A percentile compares a stretch with the other conserved stretches of the same genome.
These are phyloP conservation scores for Tylopilus sp. DNA, from an alignment of 1,284 basidiomycete species.

Conservation along the genomic window DNA sequence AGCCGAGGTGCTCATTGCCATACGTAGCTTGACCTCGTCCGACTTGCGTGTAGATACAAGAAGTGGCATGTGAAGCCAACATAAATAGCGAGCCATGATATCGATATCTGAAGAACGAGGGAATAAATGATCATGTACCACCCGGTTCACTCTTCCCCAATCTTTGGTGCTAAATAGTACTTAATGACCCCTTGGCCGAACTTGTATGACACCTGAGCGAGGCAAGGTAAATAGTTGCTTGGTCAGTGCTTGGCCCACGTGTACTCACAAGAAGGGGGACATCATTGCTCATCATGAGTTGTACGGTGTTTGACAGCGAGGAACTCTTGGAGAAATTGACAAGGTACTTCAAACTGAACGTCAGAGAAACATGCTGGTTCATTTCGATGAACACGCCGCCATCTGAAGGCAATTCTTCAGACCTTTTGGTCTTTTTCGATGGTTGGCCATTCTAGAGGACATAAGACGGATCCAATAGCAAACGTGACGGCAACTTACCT, in stretches of 20 bases:
- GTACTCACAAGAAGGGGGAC: conserved; percentile 80
- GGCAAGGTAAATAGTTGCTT: background rate
- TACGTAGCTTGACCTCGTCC: too few relatives aligned
- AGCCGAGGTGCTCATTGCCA: too few relatives aligned
- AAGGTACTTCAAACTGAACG: conserved; percentile 97
- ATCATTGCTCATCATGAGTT: conserved; percentile 89
- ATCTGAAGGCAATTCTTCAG: conserved; percentile 54
- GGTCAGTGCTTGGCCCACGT: conserved; percentile 13
- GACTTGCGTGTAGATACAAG: conserved; percentile 33
- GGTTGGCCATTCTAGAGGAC: conserved; percentile 54
- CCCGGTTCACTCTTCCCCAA: conserved; percentile 71
- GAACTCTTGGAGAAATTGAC: conserved; percentile 96
- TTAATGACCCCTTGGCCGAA: conserved; percentile 84
- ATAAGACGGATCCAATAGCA: background rate
- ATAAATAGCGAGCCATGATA: conserved; percentile 28
- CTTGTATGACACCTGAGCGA: conserved; percentile 76
- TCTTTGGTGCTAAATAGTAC: conserved; percentile 90
- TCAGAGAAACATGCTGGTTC: conserved; percentile 86
- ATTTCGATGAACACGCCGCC: conserved; percentile 82
- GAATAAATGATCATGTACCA: conserved; percentile 16
- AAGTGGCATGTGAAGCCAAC: conserved; percentile 9
- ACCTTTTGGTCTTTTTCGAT: conserved; percentile 61
- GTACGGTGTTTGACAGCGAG: conserved; percentile 74
- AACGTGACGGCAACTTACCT: conserved; percentile 49
- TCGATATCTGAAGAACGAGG: conserved; percentile 16